A percentile compares a stretch with the other conserved stretches of the same genome.
Conservation (phyloP, 345 rosid species). For the Eucalyptus paniculata region DNA sequence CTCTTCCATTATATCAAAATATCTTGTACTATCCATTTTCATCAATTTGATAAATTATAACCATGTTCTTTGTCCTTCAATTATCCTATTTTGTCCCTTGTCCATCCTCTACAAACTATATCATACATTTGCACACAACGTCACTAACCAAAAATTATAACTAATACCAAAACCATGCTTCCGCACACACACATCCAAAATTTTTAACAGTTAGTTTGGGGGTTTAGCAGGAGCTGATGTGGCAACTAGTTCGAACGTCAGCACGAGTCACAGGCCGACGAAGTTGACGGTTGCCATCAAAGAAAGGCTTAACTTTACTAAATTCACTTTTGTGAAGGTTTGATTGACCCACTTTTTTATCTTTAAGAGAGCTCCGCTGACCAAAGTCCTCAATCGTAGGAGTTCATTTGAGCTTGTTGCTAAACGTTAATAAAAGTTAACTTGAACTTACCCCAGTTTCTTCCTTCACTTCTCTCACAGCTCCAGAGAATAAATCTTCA, state of each 20-base stretch:
- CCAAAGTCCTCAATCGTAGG: neutral
- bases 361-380: neutral
- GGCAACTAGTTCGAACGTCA: neutral
- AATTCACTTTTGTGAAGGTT: neutral
- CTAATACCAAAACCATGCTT: too few species aligned
- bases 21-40: too few species aligned
- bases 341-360: neutral
- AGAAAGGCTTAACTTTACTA: neutral
- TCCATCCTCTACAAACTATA: too few species aligned
- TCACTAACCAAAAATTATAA: too few species aligned
- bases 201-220: neutral
- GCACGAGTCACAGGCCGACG: neutral
- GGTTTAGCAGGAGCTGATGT: neutral
- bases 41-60: too few species aligned
- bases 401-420: neutral
- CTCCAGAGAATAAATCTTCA: slow-evolving; percentile 41
- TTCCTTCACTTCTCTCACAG: slow-evolving; percentile 45
- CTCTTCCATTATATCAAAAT: too few species aligned
- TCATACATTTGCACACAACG: too few species aligned
- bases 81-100: too few species aligned
- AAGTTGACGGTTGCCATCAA: neutral
- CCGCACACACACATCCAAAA: too few species aligned
- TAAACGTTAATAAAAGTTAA: neutral
- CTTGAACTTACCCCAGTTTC: slow-evolving; percentile 37
- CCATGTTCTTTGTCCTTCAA: too few species aligned